These are phyloP conservation scores for Silybum marianum DNA, from an alignment of 129 eudicot species.

Conservation along the genomic window DNA sequence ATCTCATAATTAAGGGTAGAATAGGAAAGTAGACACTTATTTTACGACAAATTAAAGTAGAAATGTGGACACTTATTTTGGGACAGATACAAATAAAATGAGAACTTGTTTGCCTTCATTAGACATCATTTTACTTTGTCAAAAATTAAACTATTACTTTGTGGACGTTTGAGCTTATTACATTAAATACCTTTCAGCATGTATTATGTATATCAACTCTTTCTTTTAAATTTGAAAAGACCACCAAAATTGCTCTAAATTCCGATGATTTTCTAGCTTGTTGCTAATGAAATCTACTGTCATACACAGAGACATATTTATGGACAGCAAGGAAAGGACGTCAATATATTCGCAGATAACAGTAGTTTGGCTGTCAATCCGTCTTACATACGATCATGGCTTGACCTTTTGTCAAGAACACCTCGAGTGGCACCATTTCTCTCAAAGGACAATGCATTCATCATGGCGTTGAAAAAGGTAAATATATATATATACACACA, in stretches of 20 bases:
- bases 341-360: constrained; percentile 77
- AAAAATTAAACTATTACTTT: not conserved
- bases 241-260: not conserved
- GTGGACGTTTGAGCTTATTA: constrained; percentile 8
- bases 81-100: not conserved
- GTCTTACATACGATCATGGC: constrained; percentile 76
- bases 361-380: constrained; percentile 82
- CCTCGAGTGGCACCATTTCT: constrained; percentile 96
- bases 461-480: constrained; percentile 85
- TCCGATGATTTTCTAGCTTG: not conserved
- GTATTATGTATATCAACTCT: not conserved
- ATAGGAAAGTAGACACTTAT: not conserved
- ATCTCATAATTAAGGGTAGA: not conserved
- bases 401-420: constrained; percentile 74
- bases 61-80: not conserved
- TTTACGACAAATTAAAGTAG: not conserved
- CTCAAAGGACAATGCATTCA: constrained; percentile 63
- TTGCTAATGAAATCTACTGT: constrained; percentile 19
- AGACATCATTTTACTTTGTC: not conserved
- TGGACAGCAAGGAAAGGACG: constrained; percentile 69
- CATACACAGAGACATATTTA: constrained; percentile 83
- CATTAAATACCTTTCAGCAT: constrained; percentile 2
- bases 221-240: not conserved
- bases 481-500: not conserved
- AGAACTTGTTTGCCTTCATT: constrained; percentile 1